Base-by-base conservation (phyloP, 2,329 filamentous ascomycete species). In the Pezicula radicicola region DNA sequence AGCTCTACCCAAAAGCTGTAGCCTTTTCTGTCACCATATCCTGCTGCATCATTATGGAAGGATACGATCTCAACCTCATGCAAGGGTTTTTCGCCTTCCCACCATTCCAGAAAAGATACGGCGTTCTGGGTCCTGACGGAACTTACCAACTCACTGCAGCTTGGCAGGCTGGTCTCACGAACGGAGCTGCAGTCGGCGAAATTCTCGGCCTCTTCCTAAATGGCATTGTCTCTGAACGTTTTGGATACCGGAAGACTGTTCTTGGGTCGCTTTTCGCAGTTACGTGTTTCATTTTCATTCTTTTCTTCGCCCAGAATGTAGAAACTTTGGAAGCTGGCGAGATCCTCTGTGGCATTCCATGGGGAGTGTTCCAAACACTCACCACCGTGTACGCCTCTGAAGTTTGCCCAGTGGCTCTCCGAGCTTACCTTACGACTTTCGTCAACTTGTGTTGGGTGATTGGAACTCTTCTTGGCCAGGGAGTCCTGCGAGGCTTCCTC, bases 371-470 rank as follows among this genome's bases (percentile, higher is more conserved):
- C 62, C 73, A 76, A 60, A 76, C 74, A 1, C 55, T 58, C 21
- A 58, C 55, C 13, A 55, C 56, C 12, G 53, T 55, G 7, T 59
- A 60, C 40, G 58, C 58, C 6, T 73, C 72, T 35, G 76, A 79
- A 58, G 75, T 78, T 35, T 77, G 75, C 49, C 76, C 76, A 3
- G 73, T 78, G 27, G 74, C 74, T 36, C 65, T 79, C 13, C 71
- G 76, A 49, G 75, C 73, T n/a, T 78, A 77, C 55, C 66, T 78
- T 45, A 77, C 75, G 0, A 77, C 75, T 1, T 78, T 77, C 48
- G 72, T 75, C 56, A 76, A 76, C 60, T 70, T 76, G 58, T 77
- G 75, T 68, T 79, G 76, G 75, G 75, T 49, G 12, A 50, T 75
- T 4, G 73, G 74, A 19, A 72, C 75, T 52, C 57, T 75, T 43